Evolutionary conservation across 2,329 filamentous ascomycete species (phyloP).

Genomic region (Hypoxylon sp.): DNA sequence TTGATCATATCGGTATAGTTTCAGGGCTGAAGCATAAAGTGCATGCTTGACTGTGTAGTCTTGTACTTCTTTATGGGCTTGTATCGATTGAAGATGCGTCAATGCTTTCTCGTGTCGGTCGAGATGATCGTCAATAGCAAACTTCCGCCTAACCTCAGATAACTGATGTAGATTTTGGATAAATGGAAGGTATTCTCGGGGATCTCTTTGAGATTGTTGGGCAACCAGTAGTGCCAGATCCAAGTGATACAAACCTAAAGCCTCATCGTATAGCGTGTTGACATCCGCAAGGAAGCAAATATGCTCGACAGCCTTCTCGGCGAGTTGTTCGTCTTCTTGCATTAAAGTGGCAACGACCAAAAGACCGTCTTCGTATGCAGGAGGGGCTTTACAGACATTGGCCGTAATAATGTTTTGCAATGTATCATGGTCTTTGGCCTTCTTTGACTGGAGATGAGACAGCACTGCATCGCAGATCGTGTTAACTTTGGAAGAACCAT

Average conservation of each 20-base stretch:
- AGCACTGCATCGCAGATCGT: conserved; percentile 87
- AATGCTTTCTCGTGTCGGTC: conserved; percentile 80
- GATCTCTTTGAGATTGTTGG: conserved; percentile 95
- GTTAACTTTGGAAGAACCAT: conserved; percentile 74
- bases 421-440: conserved; percentile 61
- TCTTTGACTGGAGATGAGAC: conserved; percentile 67
- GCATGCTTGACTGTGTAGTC: conserved; percentile 80
- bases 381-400: conserved; percentile 91
- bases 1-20: conserved; percentile 83
- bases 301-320: conserved; percentile 91
- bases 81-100: conserved; percentile 74
- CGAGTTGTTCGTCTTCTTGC: conserved; percentile 72
- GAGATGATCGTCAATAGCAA: conserved; percentile 89
- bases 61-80: conserved; percentile 79
- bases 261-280: conserved; percentile 88
- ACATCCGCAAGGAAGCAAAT: conserved; percentile 97
- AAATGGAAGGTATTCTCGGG: conserved; percentile 93
- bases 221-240: conserved; percentile 90
- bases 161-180: conserved; percentile 85
- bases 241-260: conserved; percentile 89
- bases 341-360: conserved; percentile 78
- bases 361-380: conserved; percentile 87
- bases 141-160: conserved; percentile 73
- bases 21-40: conserved; percentile 80
- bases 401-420: conserved; percentile 94